A percentile compares a stretch with the other conserved stretches of the same genome.
These are phyloP conservation scores for Boeremia exigua DNA, from an alignment of 2,329 filamentous ascomycete species.

Conservation along the genomic window DNA sequence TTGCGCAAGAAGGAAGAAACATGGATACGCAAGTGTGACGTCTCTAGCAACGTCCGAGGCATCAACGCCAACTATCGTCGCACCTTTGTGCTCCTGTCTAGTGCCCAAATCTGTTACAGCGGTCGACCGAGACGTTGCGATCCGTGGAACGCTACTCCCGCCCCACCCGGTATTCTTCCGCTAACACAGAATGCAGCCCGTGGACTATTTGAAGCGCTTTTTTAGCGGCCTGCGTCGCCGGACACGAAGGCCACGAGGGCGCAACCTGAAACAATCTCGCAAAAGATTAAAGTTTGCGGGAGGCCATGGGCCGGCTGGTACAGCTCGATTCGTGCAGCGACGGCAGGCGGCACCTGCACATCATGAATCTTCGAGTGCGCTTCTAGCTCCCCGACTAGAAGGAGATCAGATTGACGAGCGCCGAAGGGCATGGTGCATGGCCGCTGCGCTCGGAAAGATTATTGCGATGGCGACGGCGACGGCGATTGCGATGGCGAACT, in stretches of 20 bases:
- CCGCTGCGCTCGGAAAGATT: slow-evolving; percentile 6
- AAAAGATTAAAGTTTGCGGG: slow-evolving; percentile 31
- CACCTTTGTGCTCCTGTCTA: slow-evolving; percentile 1
- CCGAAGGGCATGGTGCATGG: neutral
- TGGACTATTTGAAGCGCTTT: neutral
- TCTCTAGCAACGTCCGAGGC: neutral
- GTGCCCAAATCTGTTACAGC: slow-evolving; percentile 3
- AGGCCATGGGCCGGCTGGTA: slow-evolving; percentile 13
- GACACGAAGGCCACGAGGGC: slow-evolving; percentile 17
- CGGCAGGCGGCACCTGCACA: slow-evolving; percentile 19
- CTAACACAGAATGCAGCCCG: slow-evolving; percentile 20
- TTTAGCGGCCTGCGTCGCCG: slow-evolving; percentile 13
- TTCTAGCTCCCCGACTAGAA: slow-evolving; percentile 27
- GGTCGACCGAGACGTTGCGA: slow-evolving; percentile 7
- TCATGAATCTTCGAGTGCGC: slow-evolving; percentile 15
- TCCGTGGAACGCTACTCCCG: slow-evolving; percentile 19
- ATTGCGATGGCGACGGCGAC: neutral
- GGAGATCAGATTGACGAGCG: neutral
- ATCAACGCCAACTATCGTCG: neutral
- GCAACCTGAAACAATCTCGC: slow-evolving; percentile 28
- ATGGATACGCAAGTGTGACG: slow-evolving; percentile 4
- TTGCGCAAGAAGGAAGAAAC: slow-evolving; percentile 28
- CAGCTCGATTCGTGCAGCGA: slow-evolving; percentile 2
- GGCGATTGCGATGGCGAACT: neutral
- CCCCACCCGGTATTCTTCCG: slow-evolving; percentile 16